Evolutionary conservation across 2,329 filamentous ascomycete genomes (phyloP), one percentile per base, ranked within the genome.

Genomic region (Colletotrichum orbiculare): DNA sequence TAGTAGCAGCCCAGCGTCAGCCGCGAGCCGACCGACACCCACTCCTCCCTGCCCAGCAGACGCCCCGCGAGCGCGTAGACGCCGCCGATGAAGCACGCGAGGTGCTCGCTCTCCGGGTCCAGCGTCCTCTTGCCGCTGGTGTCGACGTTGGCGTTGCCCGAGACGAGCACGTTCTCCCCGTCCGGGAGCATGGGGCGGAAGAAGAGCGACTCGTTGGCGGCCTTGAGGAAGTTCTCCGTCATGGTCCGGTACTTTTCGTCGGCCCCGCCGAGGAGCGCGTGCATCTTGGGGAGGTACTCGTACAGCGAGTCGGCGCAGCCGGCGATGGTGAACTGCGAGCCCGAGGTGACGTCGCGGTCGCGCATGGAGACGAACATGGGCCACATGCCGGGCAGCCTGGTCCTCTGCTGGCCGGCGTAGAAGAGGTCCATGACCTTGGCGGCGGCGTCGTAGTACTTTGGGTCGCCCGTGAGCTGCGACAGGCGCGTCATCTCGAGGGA

Each of bases 401-500:
- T 94, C 13, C 82, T 77, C 67, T 86, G 85, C 78, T 95, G 92
- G 58, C 85, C 84, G 4, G 81, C 77, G 65, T 90, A 84, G 67
- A 94, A 85, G 15, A 88, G 81, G 60, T 91, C 83, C 69, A 89
- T 93, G 57, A 94, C 86, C 6, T 85, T 83, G 37, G 88, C 85
- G 65, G 91, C 83, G 6, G 89, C 91, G 73, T 92, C 89, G 73
- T 90, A 93, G 77, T 92, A 94, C 71, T 91, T 93, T 15, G 85
- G 77, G 66, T 94, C 84, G 37, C 87, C 88, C 0, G 91, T 94
- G 64, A 94, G 77, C 73, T 94, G 91, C 2, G 90, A 89, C 53
- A 94, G 78, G 13, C 89, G 83, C 12, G 90, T 91, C 74, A 94
- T 89, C 71, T 94, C 92, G 62, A 94, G 77, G 1, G 87, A 89